Evolutionary conservation across 768 basidiomycete genomes (phyloP), one percentile per base, ranked within the genome.

Genomic region (Nidularia sp.): DNA sequence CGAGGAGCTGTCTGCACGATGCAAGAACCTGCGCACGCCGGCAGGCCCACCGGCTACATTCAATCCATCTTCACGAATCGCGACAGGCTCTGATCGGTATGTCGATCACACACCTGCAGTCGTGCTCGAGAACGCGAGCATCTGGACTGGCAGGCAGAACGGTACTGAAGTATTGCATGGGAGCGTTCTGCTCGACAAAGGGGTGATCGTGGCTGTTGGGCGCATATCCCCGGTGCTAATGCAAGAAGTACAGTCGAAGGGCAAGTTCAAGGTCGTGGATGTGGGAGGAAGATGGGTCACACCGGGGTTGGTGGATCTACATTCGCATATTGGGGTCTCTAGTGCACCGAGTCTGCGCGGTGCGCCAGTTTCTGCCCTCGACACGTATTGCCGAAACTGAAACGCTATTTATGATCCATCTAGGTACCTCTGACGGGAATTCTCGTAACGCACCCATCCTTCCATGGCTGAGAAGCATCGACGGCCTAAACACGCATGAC

Each of bases 401-500:
- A 5, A 45, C 36, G 42, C 32, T 29, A 29, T 29, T 29, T 29
- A 4, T 29, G 25, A 4, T 4, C 25, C 2, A 29, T 29, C 25
- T 29, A 69, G 77, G 83, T 34, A 72, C 81, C 1, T 47, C 53
- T 0, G 89, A 90, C 54, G 66, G 59, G 10, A 86, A 88, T 62
- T 88, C 86, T 1, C 32, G 55, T 8, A 73, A 80, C 6, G 77
- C 74, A 0, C 67, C 77, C 8, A 73, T 79, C 10, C 65, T 76
- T 32, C 84, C 86, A 2, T 87, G 83, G 82, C 66, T 91, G 8
- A 76, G 88, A 34, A 82, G 81, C 8, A 66, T 90, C 15, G 88
- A 91, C 55, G 88, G 79, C 0, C 62, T 91, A 56, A 90, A 91
- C 63, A 89, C 86, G 0, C 88, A 88, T 52, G 89, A 91, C 62